Conservation (phyloP, 148 eudicot genomes). For the Polygonum maritimum region DNA sequence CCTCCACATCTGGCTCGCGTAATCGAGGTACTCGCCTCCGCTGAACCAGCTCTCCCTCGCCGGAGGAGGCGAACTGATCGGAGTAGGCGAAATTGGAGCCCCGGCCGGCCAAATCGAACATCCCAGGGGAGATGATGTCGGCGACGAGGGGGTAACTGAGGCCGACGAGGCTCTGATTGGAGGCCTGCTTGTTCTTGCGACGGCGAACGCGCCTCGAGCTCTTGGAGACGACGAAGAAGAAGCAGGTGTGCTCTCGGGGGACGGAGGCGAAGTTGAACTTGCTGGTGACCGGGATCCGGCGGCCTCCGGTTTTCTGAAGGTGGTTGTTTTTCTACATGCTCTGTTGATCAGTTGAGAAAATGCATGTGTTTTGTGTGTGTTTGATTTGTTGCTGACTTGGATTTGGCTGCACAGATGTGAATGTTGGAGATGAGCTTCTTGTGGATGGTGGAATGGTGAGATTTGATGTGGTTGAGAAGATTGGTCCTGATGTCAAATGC, state of each 20-base stretch:
- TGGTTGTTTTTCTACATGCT: no score
- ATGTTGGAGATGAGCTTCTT: no score
- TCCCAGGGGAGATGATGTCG: constrained; percentile 15
- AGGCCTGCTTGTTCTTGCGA: constrained; percentile 12
- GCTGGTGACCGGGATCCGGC: constrained; percentile 45
- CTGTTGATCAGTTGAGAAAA: no score
- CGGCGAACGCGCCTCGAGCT: constrained; percentile 36
- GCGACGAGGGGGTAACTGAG: constrained; percentile 7
- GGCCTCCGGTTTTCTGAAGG: constrained; percentile 15
- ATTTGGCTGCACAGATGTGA: no score
- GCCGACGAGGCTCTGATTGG: neutral
- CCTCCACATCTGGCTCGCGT: constrained; percentile 12
- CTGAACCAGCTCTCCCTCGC: neutral
- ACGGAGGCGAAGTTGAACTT: constrained; percentile 41
- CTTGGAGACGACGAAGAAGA: constrained; percentile 47
- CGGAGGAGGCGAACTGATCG: neutral
- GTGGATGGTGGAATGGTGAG: no score
- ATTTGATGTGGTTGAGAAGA: no score
- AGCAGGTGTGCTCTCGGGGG: constrained; percentile 12
- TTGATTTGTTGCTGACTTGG: no score
- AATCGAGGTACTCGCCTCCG: constrained; percentile 4
- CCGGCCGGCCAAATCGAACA: constrained; percentile 17
- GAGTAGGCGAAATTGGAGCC: neutral
- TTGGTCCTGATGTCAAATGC: no score
- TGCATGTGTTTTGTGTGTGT: no score